Evolutionary conservation across 805 yeast species (phyloP), one percentile per base, ranked within the genome.

Genomic region (Candida dendrica): DNA sequence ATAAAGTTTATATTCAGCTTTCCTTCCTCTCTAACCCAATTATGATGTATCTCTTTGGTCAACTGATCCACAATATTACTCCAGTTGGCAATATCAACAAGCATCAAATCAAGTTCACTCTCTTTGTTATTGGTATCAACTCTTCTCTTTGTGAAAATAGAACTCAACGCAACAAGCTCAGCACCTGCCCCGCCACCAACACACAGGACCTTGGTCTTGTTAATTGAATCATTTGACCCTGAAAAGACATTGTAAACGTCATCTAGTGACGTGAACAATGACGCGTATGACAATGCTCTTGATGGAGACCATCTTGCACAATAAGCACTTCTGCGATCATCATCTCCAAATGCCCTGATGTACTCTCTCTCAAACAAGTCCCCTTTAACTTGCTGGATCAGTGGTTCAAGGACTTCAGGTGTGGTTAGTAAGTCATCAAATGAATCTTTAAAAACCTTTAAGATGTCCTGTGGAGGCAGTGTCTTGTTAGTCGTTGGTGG

Each of bases 101-200:
- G 65, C 33, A 74, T 67, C 14, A 88, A 58, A 24, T 67, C 63
- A 22, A 80, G 55, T 44, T 47, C 48, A 22, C 49, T 50, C 20
- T 47, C 37, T 15, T 55, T 47, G 3, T 52, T 47, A 22, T 43
- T 45, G 24, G 53, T 52, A 39, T 55, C 55, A 29, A 37, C 26
- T 53, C 61, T 48, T 4, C 56, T 43, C 34, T 65, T 61, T 2
- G 68, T 65, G 47, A 78, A 80, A 1, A 84, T 64, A 15, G 89
- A 71, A 1, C 77, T 76, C 35, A 86, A 54, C 0, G 76, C 75
- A 27, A 79, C 77, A 19, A 87, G 61, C 56, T 88, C 96, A 2
- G 88, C 85, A 4, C 91, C 86, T 0, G 96, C 96, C 30, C 96
- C 96, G 19, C 95, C 96, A 16, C 96, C 96, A 31, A 89, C 69